phyloP scores from a whole-genome alignment of 441 rosid genomes.

The Raphanus hybrid region DNA sequence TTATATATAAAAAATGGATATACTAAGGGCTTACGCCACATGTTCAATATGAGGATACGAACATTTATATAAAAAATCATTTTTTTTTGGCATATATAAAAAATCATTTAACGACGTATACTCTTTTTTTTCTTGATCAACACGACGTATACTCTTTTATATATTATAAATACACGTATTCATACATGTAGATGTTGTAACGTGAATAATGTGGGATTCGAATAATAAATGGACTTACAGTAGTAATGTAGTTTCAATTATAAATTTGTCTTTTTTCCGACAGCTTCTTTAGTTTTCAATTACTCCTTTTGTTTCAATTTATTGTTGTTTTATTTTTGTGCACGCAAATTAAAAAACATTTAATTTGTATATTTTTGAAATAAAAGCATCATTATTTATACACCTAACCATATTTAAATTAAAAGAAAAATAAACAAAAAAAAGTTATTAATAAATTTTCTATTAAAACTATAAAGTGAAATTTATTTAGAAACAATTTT shows the following conservation, averaged over 20 bases:
- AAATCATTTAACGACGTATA: background rate
- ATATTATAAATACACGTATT: constrained; percentile 1
- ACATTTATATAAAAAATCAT: background rate
- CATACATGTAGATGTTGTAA: constrained; percentile 18
- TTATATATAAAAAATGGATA: constrained; percentile 15
- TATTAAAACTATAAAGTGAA: no score
- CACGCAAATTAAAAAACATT: no score
- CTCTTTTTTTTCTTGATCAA: background rate
- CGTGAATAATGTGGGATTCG: constrained; percentile 19
- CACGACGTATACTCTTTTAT: background rate
- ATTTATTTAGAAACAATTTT: no score
- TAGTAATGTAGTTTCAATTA: background rate
- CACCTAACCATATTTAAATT: no score
- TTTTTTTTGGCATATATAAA: constrained; percentile 10
- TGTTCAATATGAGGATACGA: constrained; percentile 30
- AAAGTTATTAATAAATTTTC: no score
- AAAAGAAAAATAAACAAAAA: no score
- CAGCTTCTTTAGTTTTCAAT: background rate
- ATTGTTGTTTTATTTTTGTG: no score
- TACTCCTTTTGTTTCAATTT: background rate
- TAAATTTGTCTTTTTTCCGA: background rate
- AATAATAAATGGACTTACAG: background rate
- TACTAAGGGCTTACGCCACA: constrained; percentile 30
- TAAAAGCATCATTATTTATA: no score
- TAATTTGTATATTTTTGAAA: no score